These are phyloP conservation scores for Neocucurbitaria cava DNA, from an alignment of 2,329 filamentous ascomycete genomes.

Conservation along the genomic window DNA sequence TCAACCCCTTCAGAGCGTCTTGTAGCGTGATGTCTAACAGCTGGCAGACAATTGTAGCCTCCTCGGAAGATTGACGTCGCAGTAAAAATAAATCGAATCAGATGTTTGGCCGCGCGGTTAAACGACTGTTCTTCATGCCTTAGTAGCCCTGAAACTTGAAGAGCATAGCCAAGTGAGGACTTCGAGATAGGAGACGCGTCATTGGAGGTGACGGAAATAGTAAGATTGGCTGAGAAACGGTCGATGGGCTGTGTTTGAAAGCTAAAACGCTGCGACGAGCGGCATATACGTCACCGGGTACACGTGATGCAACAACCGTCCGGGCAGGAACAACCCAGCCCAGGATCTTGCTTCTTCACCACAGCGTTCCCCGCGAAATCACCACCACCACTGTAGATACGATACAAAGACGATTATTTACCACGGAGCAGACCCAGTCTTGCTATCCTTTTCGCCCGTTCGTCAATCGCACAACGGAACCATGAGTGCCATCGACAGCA, in stretches of 20 bases:
- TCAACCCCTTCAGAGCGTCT: neutral
- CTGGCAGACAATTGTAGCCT: neutral
- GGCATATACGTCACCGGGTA: slow-evolving; percentile 1
- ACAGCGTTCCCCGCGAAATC: slow-evolving; percentile 8
- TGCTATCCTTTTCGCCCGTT: neutral
- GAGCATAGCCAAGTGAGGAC: neutral
- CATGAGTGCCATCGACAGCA: slow-evolving; percentile 16
- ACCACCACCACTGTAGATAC: slow-evolving; percentile 12
- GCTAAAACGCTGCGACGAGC: slow-evolving; percentile 5
- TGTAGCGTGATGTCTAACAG: neutral
- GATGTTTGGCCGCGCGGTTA: neutral
- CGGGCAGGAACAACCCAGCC: neutral
- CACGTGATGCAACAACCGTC: slow-evolving; percentile 1
- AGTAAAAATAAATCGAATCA: neutral
- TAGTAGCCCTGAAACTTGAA: neutral
- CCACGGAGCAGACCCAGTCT: neutral
- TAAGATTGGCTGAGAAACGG: slow-evolving; percentile 5
- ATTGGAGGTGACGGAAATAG: neutral
- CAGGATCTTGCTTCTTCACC: slow-evolving; percentile 1
- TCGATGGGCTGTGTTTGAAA: slow-evolving; percentile 6
- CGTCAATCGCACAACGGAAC: neutral
- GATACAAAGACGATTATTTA: slow-evolving; percentile 1
- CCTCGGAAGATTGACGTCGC: neutral
- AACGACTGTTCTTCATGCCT: neutral
- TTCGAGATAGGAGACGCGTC: neutral